These are phyloP conservation scores for Centella asiatica DNA, from an alignment of 129 eudicot species.

Conservation along the genomic window DNA sequence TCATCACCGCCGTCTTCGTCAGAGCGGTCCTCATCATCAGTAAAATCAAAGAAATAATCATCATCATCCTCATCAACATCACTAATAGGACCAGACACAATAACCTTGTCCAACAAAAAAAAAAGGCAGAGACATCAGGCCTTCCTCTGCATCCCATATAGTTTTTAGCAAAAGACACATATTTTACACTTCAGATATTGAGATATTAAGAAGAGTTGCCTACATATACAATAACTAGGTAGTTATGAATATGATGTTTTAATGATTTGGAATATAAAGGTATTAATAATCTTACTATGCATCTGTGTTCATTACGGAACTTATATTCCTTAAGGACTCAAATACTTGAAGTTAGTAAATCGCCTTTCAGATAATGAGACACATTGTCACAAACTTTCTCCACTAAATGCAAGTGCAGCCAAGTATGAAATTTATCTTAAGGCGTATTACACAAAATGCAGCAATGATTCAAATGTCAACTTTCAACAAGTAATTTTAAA, in stretches of 20 bases:
- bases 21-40: constrained; percentile 17
- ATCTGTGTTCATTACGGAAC: not conserved
- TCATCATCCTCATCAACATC: constrained; percentile 28
- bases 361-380: not conserved
- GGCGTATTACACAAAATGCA: not conserved
- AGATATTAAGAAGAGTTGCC: no score
- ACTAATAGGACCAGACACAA: constrained; percentile 23
- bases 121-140: constrained; percentile 21
- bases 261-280: not conserved
- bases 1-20: constrained; percentile 16
- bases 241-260: no score
- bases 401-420: not conserved
- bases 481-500: not conserved
- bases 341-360: not conserved
- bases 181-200: no score
- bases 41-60: constrained; percentile 27
- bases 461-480: not conserved
- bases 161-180: not conserved
- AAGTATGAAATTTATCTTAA: no score
- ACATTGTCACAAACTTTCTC: no score
- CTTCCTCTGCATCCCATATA: constrained; percentile 10
- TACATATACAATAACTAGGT: no score
- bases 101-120: constrained; percentile 39
- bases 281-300: not conserved
- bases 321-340: not conserved